Conservation (phyloP, 1,284 basidiomycete genomes). For the Ceratobasidium sp. region DNA sequence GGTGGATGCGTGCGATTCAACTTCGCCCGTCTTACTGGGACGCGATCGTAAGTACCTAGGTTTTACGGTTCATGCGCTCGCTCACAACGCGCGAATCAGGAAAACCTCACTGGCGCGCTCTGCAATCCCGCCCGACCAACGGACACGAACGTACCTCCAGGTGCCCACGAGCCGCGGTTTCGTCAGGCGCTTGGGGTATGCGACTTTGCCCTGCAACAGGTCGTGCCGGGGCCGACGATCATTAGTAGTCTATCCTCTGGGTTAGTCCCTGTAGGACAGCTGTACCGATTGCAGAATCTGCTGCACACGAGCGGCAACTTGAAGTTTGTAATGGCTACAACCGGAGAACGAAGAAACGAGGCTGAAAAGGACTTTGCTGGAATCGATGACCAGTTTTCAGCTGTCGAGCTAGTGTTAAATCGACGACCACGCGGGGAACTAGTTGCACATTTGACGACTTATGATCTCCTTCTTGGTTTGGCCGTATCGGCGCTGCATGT, state of each 20-base stretch:
- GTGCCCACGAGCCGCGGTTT: slow-evolving; percentile 51
- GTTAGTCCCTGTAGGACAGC: slow-evolving; percentile 52
- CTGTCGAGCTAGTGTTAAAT: slow-evolving; percentile 56
- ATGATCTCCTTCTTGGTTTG: slow-evolving; percentile 40
- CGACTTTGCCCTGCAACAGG: slow-evolving; percentile 55
- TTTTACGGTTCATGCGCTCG: background rate
- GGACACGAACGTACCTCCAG: slow-evolving; percentile 18
- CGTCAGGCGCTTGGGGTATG: slow-evolving; percentile 58
- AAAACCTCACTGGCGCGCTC: slow-evolving; percentile 62
- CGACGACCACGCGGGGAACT: background rate
- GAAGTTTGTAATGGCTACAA: slow-evolving; percentile 53
- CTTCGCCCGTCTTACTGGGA: slow-evolving; percentile 62
- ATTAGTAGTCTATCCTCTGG: slow-evolving; percentile 47
- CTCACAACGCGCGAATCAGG: slow-evolving; percentile 49
- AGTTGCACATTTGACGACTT: slow-evolving; percentile 1
- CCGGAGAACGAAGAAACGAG: background rate
- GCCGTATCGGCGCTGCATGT: slow-evolving; percentile 31
- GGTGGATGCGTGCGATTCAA: slow-evolving; percentile 64
- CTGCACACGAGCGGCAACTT: slow-evolving; percentile 63
- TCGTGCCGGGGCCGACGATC: slow-evolving; percentile 51
- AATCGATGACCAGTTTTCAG: slow-evolving; percentile 56
- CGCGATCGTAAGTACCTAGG: slow-evolving; percentile 56
- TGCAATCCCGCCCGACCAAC: slow-evolving; percentile 53
- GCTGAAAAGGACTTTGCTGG: slow-evolving; percentile 36
- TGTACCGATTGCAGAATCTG: slow-evolving; percentile 61